Evolutionary conservation across 306 rosid genomes (phyloP).

Genomic region (Lupinus albus): DNA sequence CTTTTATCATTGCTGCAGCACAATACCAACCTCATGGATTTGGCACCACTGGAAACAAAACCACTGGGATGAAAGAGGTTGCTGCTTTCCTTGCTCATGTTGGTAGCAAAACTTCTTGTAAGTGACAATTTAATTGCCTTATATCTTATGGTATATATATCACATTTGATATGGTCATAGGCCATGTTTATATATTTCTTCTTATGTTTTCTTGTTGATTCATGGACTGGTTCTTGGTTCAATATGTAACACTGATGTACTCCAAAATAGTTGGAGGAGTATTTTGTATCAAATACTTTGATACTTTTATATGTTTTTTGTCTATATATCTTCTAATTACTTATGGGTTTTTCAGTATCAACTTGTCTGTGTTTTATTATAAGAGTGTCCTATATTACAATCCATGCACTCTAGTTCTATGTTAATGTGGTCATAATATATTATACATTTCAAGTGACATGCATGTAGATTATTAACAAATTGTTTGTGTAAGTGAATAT

Average conservation of each 20-base stretch:
- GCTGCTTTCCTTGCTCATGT: slow-evolving; percentile 94
- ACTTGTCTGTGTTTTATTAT: too few relatives aligned
- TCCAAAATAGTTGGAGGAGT: too few relatives aligned
- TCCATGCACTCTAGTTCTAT: neutral
- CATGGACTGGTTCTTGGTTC: too few relatives aligned
- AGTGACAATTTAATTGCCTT: slow-evolving; percentile 36
- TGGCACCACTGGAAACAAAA: slow-evolving; percentile 80
- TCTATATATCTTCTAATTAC: too few relatives aligned
- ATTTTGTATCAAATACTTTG: too few relatives aligned
- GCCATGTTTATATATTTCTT: neutral
- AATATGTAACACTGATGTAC: too few relatives aligned
- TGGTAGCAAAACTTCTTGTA: slow-evolving; percentile 91
- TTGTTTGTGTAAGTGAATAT: slow-evolving; percentile 1
- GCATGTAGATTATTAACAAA: neutral
- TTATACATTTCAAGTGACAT: neutral
- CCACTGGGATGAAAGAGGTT: slow-evolving; percentile 72
- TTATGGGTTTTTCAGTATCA: too few relatives aligned
- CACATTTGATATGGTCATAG: neutral
- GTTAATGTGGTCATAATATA: neutral
- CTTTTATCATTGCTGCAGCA: slow-evolving; percentile 78
- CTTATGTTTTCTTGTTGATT: slow-evolving; percentile 20
- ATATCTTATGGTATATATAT: neutral
- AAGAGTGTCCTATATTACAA: too few relatives aligned
- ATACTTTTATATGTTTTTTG: too few relatives aligned
- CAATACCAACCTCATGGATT: slow-evolving; percentile 79